phyloP scores from a whole-genome alignment of 2,329 filamentous ascomycete species.

The Alternaria arbusti region DNA sequence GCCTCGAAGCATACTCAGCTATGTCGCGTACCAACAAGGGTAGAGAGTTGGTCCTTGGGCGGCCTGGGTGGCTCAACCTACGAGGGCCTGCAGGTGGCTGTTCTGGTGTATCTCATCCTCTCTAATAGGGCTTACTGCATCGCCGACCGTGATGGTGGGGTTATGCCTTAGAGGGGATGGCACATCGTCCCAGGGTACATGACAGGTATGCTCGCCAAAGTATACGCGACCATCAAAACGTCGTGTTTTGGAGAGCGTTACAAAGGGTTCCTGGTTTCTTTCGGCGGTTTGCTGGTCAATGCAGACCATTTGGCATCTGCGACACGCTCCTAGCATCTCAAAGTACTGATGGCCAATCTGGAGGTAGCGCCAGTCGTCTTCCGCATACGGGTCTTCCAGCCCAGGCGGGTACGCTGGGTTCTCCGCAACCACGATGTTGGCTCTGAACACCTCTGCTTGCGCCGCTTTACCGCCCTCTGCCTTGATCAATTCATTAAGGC shows the following conservation, averaged over 20 bases:
- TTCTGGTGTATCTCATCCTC: slow-evolving; percentile 39
- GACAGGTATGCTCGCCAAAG: slow-evolving; percentile 79
- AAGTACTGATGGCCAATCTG: slow-evolving; percentile 70
- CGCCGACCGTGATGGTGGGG: slow-evolving; percentile 49
- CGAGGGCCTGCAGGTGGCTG: slow-evolving; percentile 30
- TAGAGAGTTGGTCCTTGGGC: background rate
- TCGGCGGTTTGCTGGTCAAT: slow-evolving; percentile 83
- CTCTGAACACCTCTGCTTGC: slow-evolving; percentile 78
- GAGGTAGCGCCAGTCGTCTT: slow-evolving; percentile 78
- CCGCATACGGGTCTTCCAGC: slow-evolving; percentile 69
- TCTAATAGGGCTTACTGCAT: slow-evolving; percentile 39
- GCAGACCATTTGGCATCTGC: slow-evolving; percentile 95
- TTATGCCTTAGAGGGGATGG: slow-evolving; percentile 36
- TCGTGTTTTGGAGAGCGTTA: slow-evolving; percentile 85
- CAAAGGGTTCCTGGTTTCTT: slow-evolving; percentile 83
- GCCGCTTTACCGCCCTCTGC: slow-evolving; percentile 68
- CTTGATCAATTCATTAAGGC: slow-evolving; percentile 75
- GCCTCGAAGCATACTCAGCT: slow-evolving; percentile 22
- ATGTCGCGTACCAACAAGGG: slow-evolving; percentile 12
- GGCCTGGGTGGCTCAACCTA: slow-evolving; percentile 28
- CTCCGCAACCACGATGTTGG: slow-evolving; percentile 78
- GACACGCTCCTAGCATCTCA: slow-evolving; percentile 80
- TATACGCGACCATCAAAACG: slow-evolving; percentile 83
- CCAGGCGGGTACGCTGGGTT: slow-evolving; percentile 51
- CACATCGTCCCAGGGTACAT: slow-evolving; percentile 40